Evolutionary conservation across 176 grass and related monocot species (phyloP).

Genomic region (Cymbopogon citratus): DNA sequence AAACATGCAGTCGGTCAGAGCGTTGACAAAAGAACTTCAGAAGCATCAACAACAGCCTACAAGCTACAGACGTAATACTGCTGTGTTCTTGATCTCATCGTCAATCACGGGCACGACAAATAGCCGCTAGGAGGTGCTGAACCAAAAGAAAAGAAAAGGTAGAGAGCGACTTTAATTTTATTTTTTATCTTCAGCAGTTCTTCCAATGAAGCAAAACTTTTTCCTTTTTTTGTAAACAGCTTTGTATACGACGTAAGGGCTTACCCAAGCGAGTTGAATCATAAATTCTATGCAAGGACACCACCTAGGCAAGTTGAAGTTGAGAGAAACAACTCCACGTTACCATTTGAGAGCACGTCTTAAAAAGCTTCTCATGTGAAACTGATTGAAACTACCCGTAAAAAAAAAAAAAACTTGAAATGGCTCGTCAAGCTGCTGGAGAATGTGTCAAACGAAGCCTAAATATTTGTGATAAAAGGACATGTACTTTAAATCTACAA

Average conservation of each 20-base stretch:
- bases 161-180: no score
- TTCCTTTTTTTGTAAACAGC: no score
- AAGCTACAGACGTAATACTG: no score
- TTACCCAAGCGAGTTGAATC: not conserved
- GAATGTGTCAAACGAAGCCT: not conserved
- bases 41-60: not conserved
- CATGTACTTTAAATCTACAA: not conserved
- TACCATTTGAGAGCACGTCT: not conserved
- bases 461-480: not conserved
- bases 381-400: not conserved
- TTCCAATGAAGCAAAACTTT: no score
- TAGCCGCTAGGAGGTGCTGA: no score
- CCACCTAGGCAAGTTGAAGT: not conserved
- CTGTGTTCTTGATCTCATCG: no score
- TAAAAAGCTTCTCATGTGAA: not conserved
- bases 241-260: no score
- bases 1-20: not conserved
- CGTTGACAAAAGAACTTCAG: not conserved
- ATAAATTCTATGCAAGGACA: no score
- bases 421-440: not conserved
- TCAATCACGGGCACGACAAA: no score
- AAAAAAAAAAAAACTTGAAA: not conserved
- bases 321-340: not conserved
- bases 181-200: no score
- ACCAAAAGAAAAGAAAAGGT: no score